Evolutionary conservation across 768 basidiomycete species (phyloP).

Genomic region (Neoboletus subvelutipes): DNA sequence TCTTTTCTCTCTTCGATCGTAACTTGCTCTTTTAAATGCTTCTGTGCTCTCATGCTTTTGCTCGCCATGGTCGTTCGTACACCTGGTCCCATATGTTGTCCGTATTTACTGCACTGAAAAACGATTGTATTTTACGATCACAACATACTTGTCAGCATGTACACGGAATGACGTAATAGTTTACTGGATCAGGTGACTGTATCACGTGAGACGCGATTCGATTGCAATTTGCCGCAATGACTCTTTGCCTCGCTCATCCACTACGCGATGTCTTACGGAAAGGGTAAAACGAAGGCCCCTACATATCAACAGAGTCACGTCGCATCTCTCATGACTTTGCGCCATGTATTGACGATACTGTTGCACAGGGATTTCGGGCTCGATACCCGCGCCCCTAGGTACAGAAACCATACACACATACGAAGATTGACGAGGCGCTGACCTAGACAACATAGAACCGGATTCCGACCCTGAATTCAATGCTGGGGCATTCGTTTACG

Average conservation of each 20-base stretch:
- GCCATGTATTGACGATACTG: background rate
- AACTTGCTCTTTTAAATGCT: constrained; percentile 23
- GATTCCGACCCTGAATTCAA: constrained; percentile 38
- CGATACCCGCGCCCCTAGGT: constrained; percentile 40
- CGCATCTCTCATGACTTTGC: background rate
- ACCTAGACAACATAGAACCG: constrained; percentile 18
- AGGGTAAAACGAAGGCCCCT: constrained; percentile 11
- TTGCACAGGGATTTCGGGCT: constrained; percentile 21
- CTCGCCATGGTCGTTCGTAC: constrained; percentile 20
- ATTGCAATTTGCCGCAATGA: too few species aligned
- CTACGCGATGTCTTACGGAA: constrained; percentile 20
- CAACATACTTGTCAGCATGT: background rate
- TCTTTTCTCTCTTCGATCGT: constrained; percentile 12
- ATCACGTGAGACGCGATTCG: too few species aligned
- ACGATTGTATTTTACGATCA: constrained; percentile 35
- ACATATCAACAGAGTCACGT: constrained; percentile 24
- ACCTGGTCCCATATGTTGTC: constrained; percentile 29
- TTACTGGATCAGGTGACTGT: constrained; percentile 10
- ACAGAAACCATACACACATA: background rate
- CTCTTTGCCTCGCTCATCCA: background rate
- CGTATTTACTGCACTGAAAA: constrained; percentile 28
- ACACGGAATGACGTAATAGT: background rate
- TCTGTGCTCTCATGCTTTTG: constrained; percentile 30
- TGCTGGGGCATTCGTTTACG: constrained; percentile 28
- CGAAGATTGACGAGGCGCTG: background rate